Percentiles rank a stretch among this genome's conserved stretches.
These are phyloP conservation scores for Botrytis paeoniae DNA, from an alignment of 2,329 filamentous ascomycete genomes.

Conservation along the genomic window DNA sequence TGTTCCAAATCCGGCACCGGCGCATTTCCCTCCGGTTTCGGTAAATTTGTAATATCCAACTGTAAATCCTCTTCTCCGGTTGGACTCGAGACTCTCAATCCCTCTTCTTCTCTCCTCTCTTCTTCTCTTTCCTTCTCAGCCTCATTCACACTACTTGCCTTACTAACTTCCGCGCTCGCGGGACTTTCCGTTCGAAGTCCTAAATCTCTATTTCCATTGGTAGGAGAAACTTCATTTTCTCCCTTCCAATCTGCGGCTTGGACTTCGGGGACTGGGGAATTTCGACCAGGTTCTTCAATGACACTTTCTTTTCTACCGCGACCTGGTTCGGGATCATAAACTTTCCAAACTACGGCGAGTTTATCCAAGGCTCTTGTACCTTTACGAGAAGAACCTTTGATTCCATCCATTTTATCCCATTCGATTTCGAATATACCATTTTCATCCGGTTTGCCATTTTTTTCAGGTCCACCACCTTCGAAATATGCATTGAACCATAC, in stretches of 20 bases:
- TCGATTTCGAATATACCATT: constrained; percentile 69
- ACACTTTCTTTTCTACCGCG: constrained; percentile 40
- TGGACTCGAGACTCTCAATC: constrained; percentile 32
- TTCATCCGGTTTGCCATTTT: constrained; percentile 60
- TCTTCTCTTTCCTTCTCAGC: constrained; percentile 25
- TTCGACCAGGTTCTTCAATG: constrained; percentile 62
- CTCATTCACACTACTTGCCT: constrained; percentile 65
- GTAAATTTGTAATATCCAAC: constrained; percentile 24
- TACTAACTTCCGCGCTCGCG: constrained; percentile 64
- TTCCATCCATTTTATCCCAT: constrained; percentile 86
- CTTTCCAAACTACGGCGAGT: constrained; percentile 80
- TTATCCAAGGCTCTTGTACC: constrained; percentile 79
- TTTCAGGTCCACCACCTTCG: constrained; percentile 74
- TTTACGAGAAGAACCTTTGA: constrained; percentile 83
- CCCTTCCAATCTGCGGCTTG: constrained; percentile 71
- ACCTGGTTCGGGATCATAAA: constrained; percentile 36
- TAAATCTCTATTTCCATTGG: constrained; percentile 53
- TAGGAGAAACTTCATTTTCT: constrained; percentile 45
- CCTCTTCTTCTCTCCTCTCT: constrained; percentile 26
- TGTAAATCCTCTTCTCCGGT: constrained; percentile 33
- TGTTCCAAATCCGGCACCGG: constrained; percentile 28
- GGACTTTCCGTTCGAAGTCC: constrained; percentile 65
- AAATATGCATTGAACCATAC: constrained; percentile 98
- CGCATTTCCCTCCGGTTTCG: constrained; percentile 25
- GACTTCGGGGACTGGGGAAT: constrained; percentile 68